Percentiles rank a stretch among this genome's conserved stretches.
These are phyloP conservation scores for Eucalyptus shirleyi DNA, from an alignment of 345 rosid species.

Conservation along the genomic window DNA sequence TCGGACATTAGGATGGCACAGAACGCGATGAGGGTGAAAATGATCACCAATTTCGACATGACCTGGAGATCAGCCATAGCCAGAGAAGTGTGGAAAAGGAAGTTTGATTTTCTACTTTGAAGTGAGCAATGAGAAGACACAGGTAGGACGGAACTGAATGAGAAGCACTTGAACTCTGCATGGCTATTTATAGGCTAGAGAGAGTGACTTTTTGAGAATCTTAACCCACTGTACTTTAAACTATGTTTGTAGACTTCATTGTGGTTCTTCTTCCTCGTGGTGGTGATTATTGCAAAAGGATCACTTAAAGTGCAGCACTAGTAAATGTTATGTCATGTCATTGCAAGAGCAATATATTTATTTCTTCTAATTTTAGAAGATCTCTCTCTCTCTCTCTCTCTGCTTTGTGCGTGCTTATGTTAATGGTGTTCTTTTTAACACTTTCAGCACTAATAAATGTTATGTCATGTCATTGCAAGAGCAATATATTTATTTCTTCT, in stretches of 20 bases:
- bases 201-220: not conserved
- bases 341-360: not conserved
- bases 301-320: not conserved
- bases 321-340: not conserved
- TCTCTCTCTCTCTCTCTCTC: not conserved
- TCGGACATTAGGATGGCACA: not conserved
- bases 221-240: not conserved
- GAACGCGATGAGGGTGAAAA: slow-evolving; percentile 4
- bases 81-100: not conserved
- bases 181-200: not conserved
- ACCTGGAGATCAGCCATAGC: slow-evolving; percentile 4
- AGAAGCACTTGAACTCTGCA: not conserved
- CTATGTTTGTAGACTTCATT: not conserved
- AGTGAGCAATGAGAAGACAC: not conserved
- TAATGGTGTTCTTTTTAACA: not conserved
- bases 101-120: not conserved
- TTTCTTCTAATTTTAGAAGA: not conserved
- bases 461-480: too few relatives aligned
- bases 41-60: not conserved
- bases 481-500: too few relatives aligned
- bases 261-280: not conserved
- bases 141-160: not conserved
- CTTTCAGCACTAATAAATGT: not conserved
- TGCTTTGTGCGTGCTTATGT: not conserved
- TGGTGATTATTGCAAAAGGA: not conserved